Conservation (phyloP, 352 stramenopile genomes). For the Hyaloperonospora brassicae region DNA sequence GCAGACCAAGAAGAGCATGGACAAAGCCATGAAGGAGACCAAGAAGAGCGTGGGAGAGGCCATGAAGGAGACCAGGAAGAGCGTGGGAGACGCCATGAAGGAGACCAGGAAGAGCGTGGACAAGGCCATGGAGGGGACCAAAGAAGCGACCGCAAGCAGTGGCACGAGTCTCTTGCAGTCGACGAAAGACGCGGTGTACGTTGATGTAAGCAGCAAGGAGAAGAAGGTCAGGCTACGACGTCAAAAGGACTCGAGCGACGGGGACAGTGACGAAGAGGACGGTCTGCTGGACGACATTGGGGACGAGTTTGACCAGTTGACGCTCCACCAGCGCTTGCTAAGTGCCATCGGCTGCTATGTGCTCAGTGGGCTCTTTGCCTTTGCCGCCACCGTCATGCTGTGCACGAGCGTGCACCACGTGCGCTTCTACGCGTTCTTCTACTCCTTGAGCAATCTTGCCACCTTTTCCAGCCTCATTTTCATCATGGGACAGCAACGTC, state of each 20-base stretch:
- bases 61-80: slow-evolving; percentile 23
- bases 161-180: slow-evolving; percentile 17
- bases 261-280: slow-evolving; percentile 33
- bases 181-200: slow-evolving; percentile 27
- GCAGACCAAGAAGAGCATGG: no score
- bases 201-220: slow-evolving; percentile 31
- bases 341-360: slow-evolving; percentile 31
- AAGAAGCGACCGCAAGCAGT: slow-evolving; percentile 16
- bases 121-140: slow-evolving; percentile 17
- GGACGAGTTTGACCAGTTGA: slow-evolving; percentile 32
- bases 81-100: slow-evolving; percentile 19
- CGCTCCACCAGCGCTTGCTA: slow-evolving; percentile 33
- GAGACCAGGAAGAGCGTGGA: slow-evolving; percentile 22
- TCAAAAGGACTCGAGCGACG: slow-evolving; percentile 30
- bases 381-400: slow-evolving; percentile 29
- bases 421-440: slow-evolving; percentile 36
- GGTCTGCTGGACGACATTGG: slow-evolving; percentile 32
- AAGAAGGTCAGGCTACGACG: slow-evolving; percentile 22
- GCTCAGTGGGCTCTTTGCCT: slow-evolving; percentile 29
- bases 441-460: slow-evolving; percentile 36
- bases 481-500: slow-evolving; percentile 33
- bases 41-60: no score
- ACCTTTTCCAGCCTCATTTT: slow-evolving; percentile 39
- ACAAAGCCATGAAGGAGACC: no score
- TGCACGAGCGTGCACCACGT: slow-evolving; percentile 35